A percentile compares a stretch with the other conserved stretches of the same genome.
phyloP scores from a whole-genome alignment of 176 grass and related monocot species.

The Coix lacrymajobi region DNA sequence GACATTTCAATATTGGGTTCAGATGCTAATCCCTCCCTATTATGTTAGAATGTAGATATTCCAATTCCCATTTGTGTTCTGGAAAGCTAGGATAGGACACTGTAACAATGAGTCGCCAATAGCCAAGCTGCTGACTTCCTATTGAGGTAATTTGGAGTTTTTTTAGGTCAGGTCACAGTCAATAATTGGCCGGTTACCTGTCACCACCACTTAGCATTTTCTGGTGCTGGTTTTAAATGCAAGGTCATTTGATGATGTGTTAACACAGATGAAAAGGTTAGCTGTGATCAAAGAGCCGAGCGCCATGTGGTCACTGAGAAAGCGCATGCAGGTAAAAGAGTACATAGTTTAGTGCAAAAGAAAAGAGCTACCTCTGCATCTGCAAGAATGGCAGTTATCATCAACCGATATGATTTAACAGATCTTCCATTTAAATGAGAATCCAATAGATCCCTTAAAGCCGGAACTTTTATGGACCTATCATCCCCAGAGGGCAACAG shows the following conservation, averaged over 20 bases:
- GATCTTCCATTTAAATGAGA: slow-evolving; percentile 57
- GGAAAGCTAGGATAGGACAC: not conserved
- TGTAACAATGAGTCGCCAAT: not conserved
- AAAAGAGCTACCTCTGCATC: slow-evolving; percentile 76
- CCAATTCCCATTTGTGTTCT: not conserved
- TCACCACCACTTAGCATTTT: not conserved
- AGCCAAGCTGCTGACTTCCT: not conserved
- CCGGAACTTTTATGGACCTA: slow-evolving; percentile 80
- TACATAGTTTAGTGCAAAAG: slow-evolving; percentile 10
- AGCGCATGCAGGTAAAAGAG: not conserved
- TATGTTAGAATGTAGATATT: not conserved
- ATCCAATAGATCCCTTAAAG: slow-evolving; percentile 67
- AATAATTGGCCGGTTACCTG: not conserved
- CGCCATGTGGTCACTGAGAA: not conserved
- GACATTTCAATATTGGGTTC: not conserved
- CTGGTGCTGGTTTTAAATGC: not conserved
- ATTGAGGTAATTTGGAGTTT: not conserved
- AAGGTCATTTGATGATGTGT: not conserved
- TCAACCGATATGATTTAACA: slow-evolving; percentile 45
- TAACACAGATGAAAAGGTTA: not conserved
- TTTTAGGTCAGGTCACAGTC: not conserved
- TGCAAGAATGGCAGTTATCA: slow-evolving; percentile 82
- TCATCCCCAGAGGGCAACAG: slow-evolving; percentile 78
- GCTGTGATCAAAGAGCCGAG: not conserved
- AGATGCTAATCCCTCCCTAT: not conserved